Base-by-base conservation (phyloP, 2,329 filamentous ascomycete species). In the Aspergillus spinulosporus region DNA sequence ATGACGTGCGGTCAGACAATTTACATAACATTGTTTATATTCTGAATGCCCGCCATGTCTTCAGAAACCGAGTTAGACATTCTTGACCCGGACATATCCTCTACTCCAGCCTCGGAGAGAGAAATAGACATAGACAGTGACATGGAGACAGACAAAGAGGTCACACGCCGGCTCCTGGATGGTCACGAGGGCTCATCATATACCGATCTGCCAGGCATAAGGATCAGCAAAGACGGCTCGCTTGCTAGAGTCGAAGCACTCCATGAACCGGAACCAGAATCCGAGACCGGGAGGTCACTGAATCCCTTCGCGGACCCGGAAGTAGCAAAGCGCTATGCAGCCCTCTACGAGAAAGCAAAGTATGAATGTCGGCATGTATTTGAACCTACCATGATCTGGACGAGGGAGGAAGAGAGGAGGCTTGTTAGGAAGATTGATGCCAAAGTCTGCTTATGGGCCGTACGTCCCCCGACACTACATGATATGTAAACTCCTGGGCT, bases 261-360 rank as follows among this genome's bases (percentile, higher is more conserved):
- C 11, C 44, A 52, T 7, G 28, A 29, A 34, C 42, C 42, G 1
- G 48, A 59, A 11, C 42, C 44, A 28, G 32, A 36, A 14, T 39
- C 51, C 2, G 31, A 49, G 12, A 21, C 21, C 21, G 21, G 21
- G 21, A 21, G 21, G 21, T 21, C 21, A 4, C 15, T 56, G 6
- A 50, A 70, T 46, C 65, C 67, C 36, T 85, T 85, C 62, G 72
- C 76, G 0, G 80, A 84, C 49, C 77, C 80, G 2, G 72, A 74
- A 2, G 72, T 81, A 2, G 81, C 82, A 1, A 76, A 80, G n/a
- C 76, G 82, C 62, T 85, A 82, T 78, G 72, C 75, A 2, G 70
- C 71, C 3, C 66, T 84, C 3, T 85, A 85, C 58, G 81, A 85
- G 59, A 78, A 79, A 8, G 80, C 82, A 1, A 59, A 73, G 69